phyloP scores from a whole-genome alignment of 2,329 filamentous ascomycete genomes.

The Diaporthe ampelina region DNA sequence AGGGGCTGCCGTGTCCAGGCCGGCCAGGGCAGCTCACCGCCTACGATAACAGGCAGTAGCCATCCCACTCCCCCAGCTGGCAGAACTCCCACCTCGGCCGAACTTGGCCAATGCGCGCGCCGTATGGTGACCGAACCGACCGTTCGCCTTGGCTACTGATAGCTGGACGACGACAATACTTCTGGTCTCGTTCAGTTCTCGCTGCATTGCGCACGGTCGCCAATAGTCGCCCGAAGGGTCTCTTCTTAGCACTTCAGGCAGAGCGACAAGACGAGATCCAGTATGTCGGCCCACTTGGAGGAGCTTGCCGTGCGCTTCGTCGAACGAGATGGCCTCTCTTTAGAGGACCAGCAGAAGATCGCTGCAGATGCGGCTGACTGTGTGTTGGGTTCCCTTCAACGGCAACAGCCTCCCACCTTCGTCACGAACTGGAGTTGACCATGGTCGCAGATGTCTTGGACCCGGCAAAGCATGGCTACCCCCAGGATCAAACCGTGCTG shows the following conservation, averaged over 20 bases:
- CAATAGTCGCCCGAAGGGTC: neutral
- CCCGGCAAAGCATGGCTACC: slow-evolving; percentile 24
- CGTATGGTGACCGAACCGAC: neutral
- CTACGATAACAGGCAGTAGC: slow-evolving; percentile 31
- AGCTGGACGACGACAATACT: neutral
- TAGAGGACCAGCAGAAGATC: slow-evolving; percentile 39
- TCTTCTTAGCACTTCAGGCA: neutral
- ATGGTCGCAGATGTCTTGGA: slow-evolving; percentile 10
- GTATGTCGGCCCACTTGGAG: slow-evolving; percentile 38
- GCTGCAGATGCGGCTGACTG: slow-evolving; percentile 37
- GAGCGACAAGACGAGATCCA: slow-evolving; percentile 5
- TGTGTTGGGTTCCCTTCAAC: neutral
- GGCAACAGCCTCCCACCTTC: neutral
- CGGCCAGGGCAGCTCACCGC: slow-evolving; percentile 17
- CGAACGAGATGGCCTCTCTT: slow-evolving; percentile 39
- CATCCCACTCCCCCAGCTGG: slow-evolving; percentile 35
- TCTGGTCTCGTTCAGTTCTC: neutral
- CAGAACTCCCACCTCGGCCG: slow-evolving; percentile 31
- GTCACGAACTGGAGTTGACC: neutral
- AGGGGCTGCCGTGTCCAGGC: neutral
- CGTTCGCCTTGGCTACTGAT: neutral
- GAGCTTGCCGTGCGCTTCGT: slow-evolving; percentile 41
- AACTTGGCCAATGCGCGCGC: neutral
- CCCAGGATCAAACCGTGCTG: slow-evolving; percentile 26
- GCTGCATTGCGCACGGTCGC: slow-evolving; percentile 8